Evolutionary conservation across 2,329 filamentous ascomycete species (phyloP).

Genomic region (Seiridium unicorne): DNA sequence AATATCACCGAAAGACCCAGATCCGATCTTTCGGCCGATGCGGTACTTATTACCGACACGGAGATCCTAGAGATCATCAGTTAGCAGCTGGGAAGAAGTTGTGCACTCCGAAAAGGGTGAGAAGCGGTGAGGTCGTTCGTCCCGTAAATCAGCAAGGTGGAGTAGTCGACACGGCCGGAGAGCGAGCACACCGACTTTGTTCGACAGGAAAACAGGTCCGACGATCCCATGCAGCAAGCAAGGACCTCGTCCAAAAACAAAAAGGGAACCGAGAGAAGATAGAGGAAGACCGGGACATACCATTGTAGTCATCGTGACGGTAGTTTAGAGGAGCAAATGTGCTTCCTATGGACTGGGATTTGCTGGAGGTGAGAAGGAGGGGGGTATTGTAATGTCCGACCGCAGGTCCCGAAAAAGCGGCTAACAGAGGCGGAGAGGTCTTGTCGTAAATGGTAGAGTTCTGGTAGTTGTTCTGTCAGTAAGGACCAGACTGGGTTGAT

Average conservation of each 20-base stretch:
- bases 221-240: neutral
- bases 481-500: neutral
- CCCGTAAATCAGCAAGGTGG: neutral
- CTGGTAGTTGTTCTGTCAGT: neutral
- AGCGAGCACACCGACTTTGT: too few species aligned
- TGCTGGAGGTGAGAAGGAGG: too few species aligned
- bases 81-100: conserved; percentile 3
- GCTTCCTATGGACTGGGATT: neutral
- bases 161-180: neutral
- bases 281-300: conserved; percentile 19
- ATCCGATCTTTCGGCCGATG: conserved; percentile 98
- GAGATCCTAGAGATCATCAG: conserved; percentile 67
- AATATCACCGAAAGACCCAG: conserved; percentile 96
- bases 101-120: neutral
- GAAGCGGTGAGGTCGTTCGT: neutral
- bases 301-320: conserved; percentile 32
- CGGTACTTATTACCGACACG: conserved; percentile 99
- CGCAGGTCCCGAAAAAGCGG: too few species aligned
- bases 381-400: neutral
- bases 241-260: neutral
- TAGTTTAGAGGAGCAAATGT: conserved; percentile 12
- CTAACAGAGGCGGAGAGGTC: neutral
- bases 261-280: neutral
- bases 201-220: too few species aligned
- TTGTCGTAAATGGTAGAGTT: neutral